A percentile compares a stretch with the other conserved stretches of the same genome.
Evolutionary conservation across 1,284 basidiomycete species (phyloP).

Genomic region (Ganoderma resinaceum): DNA sequence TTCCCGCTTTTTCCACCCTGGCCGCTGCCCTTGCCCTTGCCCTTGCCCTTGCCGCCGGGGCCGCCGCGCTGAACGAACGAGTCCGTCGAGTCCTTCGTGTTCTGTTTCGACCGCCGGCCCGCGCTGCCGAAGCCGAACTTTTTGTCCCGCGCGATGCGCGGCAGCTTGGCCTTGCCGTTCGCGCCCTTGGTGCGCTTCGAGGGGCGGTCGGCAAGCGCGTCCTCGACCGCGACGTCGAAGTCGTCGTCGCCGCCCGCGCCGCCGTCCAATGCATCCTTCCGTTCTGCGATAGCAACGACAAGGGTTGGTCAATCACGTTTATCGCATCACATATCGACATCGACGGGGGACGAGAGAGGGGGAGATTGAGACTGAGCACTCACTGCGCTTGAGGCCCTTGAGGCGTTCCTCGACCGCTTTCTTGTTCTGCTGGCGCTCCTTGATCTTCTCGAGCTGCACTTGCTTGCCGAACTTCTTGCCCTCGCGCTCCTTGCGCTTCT

Average conservation of each 20-base stretch:
- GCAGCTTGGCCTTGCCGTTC: conserved; percentile 49
- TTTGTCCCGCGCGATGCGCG: conserved; percentile 73
- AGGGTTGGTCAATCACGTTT: background rate
- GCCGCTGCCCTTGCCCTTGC: conserved; percentile 35
- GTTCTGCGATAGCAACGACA: conserved; percentile 54
- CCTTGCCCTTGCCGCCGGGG: conserved; percentile 40
- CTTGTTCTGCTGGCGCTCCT: conserved; percentile 76
- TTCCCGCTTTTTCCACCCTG: conserved; percentile 42
- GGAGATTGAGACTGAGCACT: conserved; percentile 38
- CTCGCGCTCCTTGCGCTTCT: conserved; percentile 91
- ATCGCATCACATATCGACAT: background rate
- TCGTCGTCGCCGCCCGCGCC: conserved; percentile 72
- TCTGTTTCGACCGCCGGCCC: conserved; percentile 77
- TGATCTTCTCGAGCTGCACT: conserved; percentile 88
- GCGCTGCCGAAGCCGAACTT: conserved; percentile 85
- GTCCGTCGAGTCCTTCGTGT: conserved; percentile 81
- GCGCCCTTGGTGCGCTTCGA: conserved; percentile 61
- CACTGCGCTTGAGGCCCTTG: conserved; percentile 89
- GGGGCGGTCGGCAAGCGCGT: conserved; percentile 81
- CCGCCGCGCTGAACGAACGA: conserved; percentile 58
- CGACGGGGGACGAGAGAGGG: conserved; percentile 12
- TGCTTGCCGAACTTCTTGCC: conserved; percentile 99
- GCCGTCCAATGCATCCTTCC: conserved; percentile 84
- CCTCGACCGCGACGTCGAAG: conserved; percentile 88
- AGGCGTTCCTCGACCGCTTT: conserved; percentile 88